phyloP scores from a whole-genome alignment of 345 rosid genomes.

The Arabidopsis arenosa region DNA sequence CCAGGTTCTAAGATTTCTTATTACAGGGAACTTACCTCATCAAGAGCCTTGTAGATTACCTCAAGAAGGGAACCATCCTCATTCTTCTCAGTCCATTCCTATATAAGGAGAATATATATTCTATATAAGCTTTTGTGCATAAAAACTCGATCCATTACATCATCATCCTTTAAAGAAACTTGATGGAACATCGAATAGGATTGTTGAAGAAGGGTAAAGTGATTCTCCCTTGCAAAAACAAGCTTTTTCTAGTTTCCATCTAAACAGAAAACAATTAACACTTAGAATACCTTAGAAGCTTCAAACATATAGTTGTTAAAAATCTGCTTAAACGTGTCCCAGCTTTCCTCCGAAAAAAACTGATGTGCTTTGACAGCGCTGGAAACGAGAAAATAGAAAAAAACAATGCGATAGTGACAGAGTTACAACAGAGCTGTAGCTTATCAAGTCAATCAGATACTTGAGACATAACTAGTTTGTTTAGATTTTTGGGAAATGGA shows the following conservation, averaged over 20 bases:
- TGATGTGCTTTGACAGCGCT: slow-evolving; percentile 94
- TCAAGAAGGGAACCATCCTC: slow-evolving; percentile 77
- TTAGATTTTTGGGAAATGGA: slow-evolving; percentile 75
- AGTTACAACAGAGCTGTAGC: slow-evolving; percentile 22
- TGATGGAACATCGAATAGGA: not conserved
- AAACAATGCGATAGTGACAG: slow-evolving; percentile 49
- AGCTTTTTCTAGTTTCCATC: not conserved
- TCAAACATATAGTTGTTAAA: slow-evolving; percentile 84
- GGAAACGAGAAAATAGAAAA: slow-evolving; percentile 51
- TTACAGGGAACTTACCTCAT: slow-evolving; percentile 67
- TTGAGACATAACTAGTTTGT: slow-evolving; percentile 6
- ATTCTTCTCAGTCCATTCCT: slow-evolving; percentile 82
- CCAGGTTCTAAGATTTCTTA: not conserved
- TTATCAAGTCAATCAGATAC: slow-evolving; percentile 36
- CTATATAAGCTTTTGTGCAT: not conserved
- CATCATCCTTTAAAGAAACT: not conserved
- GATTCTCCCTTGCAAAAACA: slow-evolving; percentile 12
- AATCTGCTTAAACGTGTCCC: slow-evolving; percentile 85
- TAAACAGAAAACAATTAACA: not conserved
- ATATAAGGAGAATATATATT: not conserved
- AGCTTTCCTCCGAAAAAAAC: slow-evolving; percentile 86
- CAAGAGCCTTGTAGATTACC: slow-evolving; percentile 79
- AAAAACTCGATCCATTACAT: not conserved
- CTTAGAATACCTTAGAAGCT: slow-evolving; percentile 78
- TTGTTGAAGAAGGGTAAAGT: slow-evolving; percentile 9